These are phyloP conservation scores for Urochloa ruziziensis DNA, from an alignment of 176 grass and related monocot species.

Conservation along the genomic window DNA sequence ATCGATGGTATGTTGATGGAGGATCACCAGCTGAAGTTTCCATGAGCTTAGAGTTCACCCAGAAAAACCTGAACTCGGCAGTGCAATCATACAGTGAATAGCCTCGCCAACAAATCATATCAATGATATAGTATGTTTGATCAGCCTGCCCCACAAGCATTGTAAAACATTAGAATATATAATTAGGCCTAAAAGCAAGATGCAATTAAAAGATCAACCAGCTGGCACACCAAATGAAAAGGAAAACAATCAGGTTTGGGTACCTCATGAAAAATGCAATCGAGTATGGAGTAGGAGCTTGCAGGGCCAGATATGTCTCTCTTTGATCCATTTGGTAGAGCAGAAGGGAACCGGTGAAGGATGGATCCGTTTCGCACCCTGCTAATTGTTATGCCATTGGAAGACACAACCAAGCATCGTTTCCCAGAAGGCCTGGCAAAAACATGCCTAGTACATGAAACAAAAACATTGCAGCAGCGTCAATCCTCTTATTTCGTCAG, in stretches of 20 bases:
- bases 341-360: conserved; percentile 87
- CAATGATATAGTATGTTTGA: conserved; percentile 93
- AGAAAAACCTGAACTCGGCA: conserved; percentile 93
- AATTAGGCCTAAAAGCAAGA: not conserved
- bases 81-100: conserved; percentile 92
- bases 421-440: conserved; percentile 79
- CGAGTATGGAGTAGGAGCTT: conserved; percentile 83
- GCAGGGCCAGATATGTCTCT: conserved; percentile 72
- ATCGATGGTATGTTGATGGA: conserved; percentile 72
- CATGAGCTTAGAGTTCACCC: conserved; percentile 81
- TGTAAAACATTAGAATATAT: conserved; percentile 6
- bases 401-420: conserved; percentile 86
- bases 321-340: conserved; percentile 80
- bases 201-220: not conserved
- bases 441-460: conserved; percentile 69
- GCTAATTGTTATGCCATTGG: conserved; percentile 71
- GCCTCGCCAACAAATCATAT: conserved; percentile 95
- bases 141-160: conserved; percentile 55
- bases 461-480: not conserved
- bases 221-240: not conserved
- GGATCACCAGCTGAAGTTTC: conserved; percentile 81
- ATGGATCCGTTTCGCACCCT: conserved; percentile 80
- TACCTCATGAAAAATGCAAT: conserved; percentile 98
- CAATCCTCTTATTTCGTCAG: not conserved
- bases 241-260: not conserved